Evolutionary conservation across 768 basidiomycete genomes (phyloP), one percentile per base, ranked within the genome.

Genomic region (Mycena alexandri): DNA sequence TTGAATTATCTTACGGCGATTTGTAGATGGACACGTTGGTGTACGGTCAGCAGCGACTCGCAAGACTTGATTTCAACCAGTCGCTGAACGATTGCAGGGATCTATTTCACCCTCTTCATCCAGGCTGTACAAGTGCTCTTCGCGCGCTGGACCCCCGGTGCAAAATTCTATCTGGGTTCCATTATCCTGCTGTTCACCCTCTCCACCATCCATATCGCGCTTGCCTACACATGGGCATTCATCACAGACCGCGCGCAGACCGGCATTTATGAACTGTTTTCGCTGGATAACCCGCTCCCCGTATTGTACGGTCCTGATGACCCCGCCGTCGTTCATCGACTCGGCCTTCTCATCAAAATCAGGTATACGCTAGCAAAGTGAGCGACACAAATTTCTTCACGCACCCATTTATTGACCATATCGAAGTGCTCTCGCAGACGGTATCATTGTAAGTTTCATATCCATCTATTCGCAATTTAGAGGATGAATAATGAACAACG

Each of bases 171-270:
- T 24, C 47, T 48, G 11, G 38, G n/a, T 21, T 43, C 47, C 51
- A 21, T 65, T 19, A 52, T 24, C 36, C 16, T 41, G 13, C 51
- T 65, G n/a, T 65, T 59, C 22, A 41, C 44, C n/a, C 57, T 65
- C 41, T 65, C 64, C 9, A 65, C 64, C 34, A 59, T 65, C 4
- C 64, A 65, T 41, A 65, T 65, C 38, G 16, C 46, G 19, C 21
- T 38, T 2, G 64, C 64, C 22, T 65, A 65, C 33, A 17, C 64
- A 34, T 65, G 57, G 64, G 63, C 63, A n/a, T 57, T 57, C 55
- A 65, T 65, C 33, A 65, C 63, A 5, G 63, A 65, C 25, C 14
- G 21, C 14, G 63, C 63, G 10, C 19, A 12, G n/a, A 41, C 54
- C 14, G 63, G n/a, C 17, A 65, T 65, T 22, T 65, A 65, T 38